Base-by-base conservation (phyloP, 805 yeast species). In the Wickerhamomyces chambardii region DNA sequence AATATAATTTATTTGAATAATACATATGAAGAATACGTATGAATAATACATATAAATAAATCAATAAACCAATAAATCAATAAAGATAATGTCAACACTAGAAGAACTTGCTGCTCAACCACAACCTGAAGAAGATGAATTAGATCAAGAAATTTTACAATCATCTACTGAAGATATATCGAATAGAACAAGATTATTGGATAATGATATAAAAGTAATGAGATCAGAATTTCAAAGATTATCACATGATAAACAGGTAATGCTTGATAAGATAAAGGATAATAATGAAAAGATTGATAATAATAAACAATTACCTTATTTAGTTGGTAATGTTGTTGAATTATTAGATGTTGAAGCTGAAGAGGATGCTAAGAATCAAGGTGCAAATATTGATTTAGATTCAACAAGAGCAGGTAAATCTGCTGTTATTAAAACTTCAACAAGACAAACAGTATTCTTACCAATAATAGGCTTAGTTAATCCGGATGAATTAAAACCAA, bases 351-450 rank as follows among this genome's bases (percentile, higher is more conserved):
- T 92, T 59, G 81, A 79, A 46, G 87, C 84, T 10, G 90, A 86
- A 41, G 81, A 77, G 43, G 84, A 79, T 38, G 92, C 90, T 19
- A 75, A 71, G 42, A 68, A 67, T 25, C 95, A 92, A 58, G 97
- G 97, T 28, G 97, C 97, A 39, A 90, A 89, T 53, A 83, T 87
- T 32, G 97, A 92, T 59, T 65, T 85, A 47, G 96, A 92, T 54
- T 84, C 96, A 32, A 73, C 94, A 11, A 78, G 95, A 43, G 75
- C 75, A 30, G 97, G 98, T 6, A 87, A 90, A 61, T 86, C 95
- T n/a, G 99, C 99, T 1, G 98, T 92, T 27, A 84, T 92, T 43
- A 92, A 92, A 61, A 92, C 99, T 0, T 85, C 96, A 1, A 92
- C 98, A 9, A 78, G 99, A 54, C 99, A 92, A 56, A 92, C 99